A percentile compares a stretch with the other conserved stretches of the same genome.
Evolutionary conservation across 768 basidiomycete genomes (phyloP).

Genomic region (Macrolepiota fuliginosa): DNA sequence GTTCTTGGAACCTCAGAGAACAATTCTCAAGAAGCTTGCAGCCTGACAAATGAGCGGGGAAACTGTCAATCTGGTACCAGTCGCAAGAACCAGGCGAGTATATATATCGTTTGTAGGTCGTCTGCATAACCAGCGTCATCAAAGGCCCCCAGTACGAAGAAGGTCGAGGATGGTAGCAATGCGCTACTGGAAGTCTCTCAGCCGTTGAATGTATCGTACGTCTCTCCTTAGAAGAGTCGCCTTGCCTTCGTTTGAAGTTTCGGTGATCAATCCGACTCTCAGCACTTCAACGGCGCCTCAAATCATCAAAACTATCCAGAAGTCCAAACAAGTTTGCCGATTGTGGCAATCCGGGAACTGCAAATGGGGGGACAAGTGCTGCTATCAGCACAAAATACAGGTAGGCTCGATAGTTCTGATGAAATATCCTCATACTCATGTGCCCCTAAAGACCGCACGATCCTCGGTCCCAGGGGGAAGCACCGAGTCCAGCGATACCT

Average conservation of each 20-base stretch:
- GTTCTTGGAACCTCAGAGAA: not conserved
- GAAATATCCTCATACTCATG: not conserved
- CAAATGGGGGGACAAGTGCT: slow-evolving; percentile 7
- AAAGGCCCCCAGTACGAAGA: not conserved
- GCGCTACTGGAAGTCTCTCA: not conserved
- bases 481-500: not conserved
- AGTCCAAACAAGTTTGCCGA: not conserved
- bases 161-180: not conserved
- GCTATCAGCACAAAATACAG: slow-evolving; percentile 1
- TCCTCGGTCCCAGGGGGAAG: not conserved
- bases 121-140: not conserved
- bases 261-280: not conserved
- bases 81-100: not conserved
- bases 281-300: not conserved
- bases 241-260: not conserved
- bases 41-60: not conserved
- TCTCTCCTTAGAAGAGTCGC: not conserved
- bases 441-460: not conserved
- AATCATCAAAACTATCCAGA: not conserved
- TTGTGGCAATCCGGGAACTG: slow-evolving; percentile 1
- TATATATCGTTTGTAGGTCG: not conserved
- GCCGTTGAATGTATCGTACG: not conserved
- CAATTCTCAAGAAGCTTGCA: not conserved
- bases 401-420: not conserved
- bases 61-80: slow-evolving; percentile 4